These are phyloP conservation scores for Spirogloea muscicola DNA, from an alignment of 139 green algal species.

Conservation along the genomic window DNA sequence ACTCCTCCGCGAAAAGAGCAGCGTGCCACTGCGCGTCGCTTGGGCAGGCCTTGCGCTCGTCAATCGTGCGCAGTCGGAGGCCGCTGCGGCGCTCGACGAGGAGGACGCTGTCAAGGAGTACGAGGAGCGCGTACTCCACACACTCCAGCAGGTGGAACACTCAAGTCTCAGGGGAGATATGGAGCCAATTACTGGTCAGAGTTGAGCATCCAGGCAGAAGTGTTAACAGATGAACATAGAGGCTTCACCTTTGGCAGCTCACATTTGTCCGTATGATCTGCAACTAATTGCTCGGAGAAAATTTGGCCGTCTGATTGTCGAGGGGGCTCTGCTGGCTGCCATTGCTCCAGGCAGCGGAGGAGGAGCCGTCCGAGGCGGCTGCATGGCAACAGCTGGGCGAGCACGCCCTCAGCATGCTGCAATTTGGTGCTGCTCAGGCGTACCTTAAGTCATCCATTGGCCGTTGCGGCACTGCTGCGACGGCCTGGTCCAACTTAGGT, in stretches of 20 bases:
- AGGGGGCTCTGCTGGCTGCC: background rate
- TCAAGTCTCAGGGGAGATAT: no score
- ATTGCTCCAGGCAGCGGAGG: constrained; percentile 1
- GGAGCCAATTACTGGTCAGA: background rate
- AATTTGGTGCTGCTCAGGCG: background rate
- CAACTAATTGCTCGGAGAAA: background rate
- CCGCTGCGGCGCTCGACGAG: background rate
- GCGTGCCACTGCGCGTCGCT: no score
- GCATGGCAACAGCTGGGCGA: constrained; percentile 8
- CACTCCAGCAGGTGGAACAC: no score
- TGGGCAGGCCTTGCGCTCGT: no score
- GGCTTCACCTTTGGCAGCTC: background rate
- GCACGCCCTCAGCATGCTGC: background rate
- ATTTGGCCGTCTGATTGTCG: background rate
- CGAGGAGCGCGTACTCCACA: no score
- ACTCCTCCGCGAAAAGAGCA: background rate
- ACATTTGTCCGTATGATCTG: background rate
- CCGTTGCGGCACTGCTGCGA: background rate
- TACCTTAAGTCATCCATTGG: background rate
- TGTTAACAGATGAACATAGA: background rate
- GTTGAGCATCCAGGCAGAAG: background rate
- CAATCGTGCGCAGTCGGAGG: no score
- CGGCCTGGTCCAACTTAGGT: constrained; percentile 17
- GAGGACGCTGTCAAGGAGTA: no score
- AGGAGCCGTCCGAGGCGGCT: background rate